Base-by-base conservation (phyloP, 2,329 filamentous ascomycete genomes). In the Purpureocillium lavendulum region DNA sequence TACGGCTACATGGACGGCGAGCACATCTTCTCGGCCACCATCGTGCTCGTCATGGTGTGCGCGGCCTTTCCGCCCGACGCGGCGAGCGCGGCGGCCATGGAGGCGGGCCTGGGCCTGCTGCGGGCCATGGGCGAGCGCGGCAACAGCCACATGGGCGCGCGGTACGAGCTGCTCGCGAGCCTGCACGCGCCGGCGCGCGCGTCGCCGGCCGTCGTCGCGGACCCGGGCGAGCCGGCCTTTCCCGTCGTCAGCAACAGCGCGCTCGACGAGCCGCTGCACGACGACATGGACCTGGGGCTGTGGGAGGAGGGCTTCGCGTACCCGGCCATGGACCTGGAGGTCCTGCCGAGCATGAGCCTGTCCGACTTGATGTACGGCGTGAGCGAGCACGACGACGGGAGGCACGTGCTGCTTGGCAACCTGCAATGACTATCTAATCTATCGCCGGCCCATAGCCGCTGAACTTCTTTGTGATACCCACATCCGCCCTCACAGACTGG, bases 1-100 rank as follows among this genome's bases (percentile, higher is more conserved):
- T 76, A 73, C 47, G 73, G 73, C 17, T 77, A 73, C 49, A 71
- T 76, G 59, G 73, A 77, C 42, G 67, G 69, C 13, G 73, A 77
- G 43, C 72, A 76, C 47, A 64, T 67, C 17, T 75, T 76, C 47
- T 73, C 69, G 0, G 70, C 72, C 2, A 65, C 70, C 10, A 64
- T 76, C 10, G 61, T 75, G 2, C 62, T 77, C 5, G 67, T 75
- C 17, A 72, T 76, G 66, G 67, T 72, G 15, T 72, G 71, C 49
- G 65, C 67, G 9, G 66, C 71, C 2, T 74, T 77, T 41, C 71
- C 71, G 0, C 51, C 57, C 21, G 63, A 67, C 37, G 49, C 61
- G 7, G 51, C 56, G 16, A 70, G 68, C 47, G 57, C 55, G 3
- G 47, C 54, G 7, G 60, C 68, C 6, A 72, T 72, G 68, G 62